Conservation (phyloP, 2,329 filamentous ascomycete species). For the Emmonsia crescens region DNA sequence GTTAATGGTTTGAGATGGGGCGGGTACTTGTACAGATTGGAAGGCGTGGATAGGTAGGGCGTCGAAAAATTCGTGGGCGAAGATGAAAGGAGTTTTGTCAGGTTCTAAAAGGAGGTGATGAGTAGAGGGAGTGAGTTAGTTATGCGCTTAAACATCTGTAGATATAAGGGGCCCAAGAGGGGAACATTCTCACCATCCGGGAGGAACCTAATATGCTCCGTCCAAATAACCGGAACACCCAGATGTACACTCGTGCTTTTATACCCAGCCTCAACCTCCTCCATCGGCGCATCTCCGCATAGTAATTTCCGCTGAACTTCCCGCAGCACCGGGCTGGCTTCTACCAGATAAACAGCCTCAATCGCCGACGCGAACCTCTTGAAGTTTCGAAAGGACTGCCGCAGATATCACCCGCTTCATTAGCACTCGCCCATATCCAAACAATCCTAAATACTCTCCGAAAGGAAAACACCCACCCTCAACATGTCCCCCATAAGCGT, state of each 20-base stretch:
- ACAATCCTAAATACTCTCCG: background rate
- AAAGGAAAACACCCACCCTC: conserved; percentile 48
- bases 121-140: background rate
- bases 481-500: conserved; percentile 97
- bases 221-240: conserved; percentile 70
- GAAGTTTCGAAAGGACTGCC: conserved; percentile 73
- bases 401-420: conserved; percentile 4
- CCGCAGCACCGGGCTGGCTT: conserved; percentile 74
- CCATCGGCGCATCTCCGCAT: conserved; percentile 58
- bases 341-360: conserved; percentile 84
- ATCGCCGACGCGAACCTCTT: conserved; percentile 64
- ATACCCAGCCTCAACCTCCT: conserved; percentile 62
- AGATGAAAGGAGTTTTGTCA: conserved; percentile 74
- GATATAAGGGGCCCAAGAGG: conserved; percentile 10
- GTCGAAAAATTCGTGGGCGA: conserved; percentile 98
- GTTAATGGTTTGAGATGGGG: conserved; percentile 40
- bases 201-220: conserved; percentile 76
- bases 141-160: conserved; percentile 6
- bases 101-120: conserved; percentile 38
- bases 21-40: conserved; percentile 49
- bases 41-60: conserved; percentile 94
- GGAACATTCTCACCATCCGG: conserved; percentile 47
- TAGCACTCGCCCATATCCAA: background rate
- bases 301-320: conserved; percentile 69
- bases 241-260: conserved; percentile 67